Evolutionary conservation across 1,139 yeast genomes (phyloP).

Genomic region (Pichia sp.): DNA sequence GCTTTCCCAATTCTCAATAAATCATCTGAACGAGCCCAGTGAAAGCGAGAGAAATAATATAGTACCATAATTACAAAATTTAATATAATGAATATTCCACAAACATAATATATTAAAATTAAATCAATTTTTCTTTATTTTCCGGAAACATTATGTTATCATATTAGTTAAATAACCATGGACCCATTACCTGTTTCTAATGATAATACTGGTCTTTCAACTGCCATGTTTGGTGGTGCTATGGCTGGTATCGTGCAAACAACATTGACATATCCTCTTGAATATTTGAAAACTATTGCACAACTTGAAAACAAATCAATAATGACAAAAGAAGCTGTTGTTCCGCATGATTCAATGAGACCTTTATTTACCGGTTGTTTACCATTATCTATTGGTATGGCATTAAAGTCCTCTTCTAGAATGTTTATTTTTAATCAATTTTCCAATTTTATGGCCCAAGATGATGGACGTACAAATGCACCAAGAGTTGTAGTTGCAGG

Average conservation of each 20-base stretch:
- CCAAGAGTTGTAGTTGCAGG: conserved; percentile 81
- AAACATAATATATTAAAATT: no score
- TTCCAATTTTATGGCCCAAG: conserved; percentile 65
- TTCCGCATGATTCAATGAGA: conserved; percentile 34
- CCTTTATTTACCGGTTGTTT: conserved; percentile 66
- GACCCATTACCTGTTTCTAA: conserved; percentile 17
- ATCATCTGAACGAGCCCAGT: no score
- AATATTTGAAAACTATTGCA: conserved; percentile 58
- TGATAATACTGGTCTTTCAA: conserved; percentile 26
- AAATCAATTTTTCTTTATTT: no score
- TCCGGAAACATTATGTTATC: no score
- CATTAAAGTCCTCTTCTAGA: conserved; percentile 68
- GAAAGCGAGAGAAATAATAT: no score
- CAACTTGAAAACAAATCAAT: conserved; percentile 44
- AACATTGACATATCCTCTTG: conserved; percentile 75
- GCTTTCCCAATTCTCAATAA: no score
- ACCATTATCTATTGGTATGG: conserved; percentile 72
- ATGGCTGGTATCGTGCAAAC: conserved; percentile 56
- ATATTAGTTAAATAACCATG: no score
- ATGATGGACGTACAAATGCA: conserved; percentile 53
- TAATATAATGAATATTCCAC: no score
- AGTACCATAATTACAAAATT: no score
- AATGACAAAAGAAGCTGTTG: conserved; percentile 33
- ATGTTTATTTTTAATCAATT: conserved; percentile 72
- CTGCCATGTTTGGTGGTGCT: conserved; percentile 65